A percentile compares a stretch with the other conserved stretches of the same genome.
Evolutionary conservation across 2,329 filamentous ascomycete genomes (phyloP).

Genomic region (Arachnomyces sp.): DNA sequence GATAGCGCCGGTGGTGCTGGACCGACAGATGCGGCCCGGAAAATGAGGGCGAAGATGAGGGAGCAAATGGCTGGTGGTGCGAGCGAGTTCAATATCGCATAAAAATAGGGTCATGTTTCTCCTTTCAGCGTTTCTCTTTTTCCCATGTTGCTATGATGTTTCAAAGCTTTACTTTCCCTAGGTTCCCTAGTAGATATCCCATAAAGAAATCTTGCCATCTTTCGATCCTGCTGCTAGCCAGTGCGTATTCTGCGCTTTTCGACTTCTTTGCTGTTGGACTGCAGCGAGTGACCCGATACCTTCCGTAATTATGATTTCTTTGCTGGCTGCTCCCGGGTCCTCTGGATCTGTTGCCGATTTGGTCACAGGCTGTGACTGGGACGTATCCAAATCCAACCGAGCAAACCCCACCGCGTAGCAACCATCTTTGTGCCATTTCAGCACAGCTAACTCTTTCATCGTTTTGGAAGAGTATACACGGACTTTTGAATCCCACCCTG

Average conservation of each 20-base stretch:
- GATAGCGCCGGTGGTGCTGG: constrained; percentile 14
- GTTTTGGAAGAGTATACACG: constrained; percentile 74
- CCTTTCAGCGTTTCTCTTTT: constrained; percentile 16
- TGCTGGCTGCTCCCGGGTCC: constrained; percentile 4
- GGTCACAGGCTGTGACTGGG: neutral
- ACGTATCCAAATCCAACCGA: constrained; percentile 27
- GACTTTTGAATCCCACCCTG: constrained; percentile 79
- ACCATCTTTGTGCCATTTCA: constrained; percentile 89
- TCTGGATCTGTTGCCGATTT: constrained; percentile 6
- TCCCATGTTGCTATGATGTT: constrained; percentile 1
- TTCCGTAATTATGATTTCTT: constrained; percentile 6
- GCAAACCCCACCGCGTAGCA: constrained; percentile 76
- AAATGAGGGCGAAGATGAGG: constrained; percentile 47
- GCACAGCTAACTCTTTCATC: constrained; percentile 77
- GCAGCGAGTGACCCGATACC: constrained; percentile 28
- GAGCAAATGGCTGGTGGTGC: constrained; percentile 43
- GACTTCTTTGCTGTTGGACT: constrained; percentile 56
- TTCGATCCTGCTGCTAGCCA: constrained; percentile 89
- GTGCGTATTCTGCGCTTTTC: constrained; percentile 62
- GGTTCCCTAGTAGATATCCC: constrained; percentile 71
- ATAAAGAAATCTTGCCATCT: constrained; percentile 89
- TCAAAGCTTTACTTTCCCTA: constrained; percentile 14
- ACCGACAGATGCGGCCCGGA: constrained; percentile 39
- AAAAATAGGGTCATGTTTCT: constrained; percentile 11
- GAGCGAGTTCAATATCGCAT: constrained; percentile 52